These are phyloP conservation scores for Crassisporium funariophilum DNA, from an alignment of 768 basidiomycete species.

Conservation along the genomic window DNA sequence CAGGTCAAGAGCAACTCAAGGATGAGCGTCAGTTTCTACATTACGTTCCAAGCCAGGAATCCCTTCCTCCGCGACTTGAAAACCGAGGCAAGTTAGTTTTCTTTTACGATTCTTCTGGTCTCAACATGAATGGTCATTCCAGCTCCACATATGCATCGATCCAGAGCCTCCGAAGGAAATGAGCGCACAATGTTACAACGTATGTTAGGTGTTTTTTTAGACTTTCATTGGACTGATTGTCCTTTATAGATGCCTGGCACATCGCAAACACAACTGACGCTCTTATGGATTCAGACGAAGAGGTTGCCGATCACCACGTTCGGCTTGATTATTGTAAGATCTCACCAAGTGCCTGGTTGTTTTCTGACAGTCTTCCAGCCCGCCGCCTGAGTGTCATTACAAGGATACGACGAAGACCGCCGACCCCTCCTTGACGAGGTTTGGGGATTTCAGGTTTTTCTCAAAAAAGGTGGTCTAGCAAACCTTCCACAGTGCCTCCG, in stretches of 20 bases:
- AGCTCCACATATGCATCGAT: constrained; percentile 9
- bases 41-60: constrained; percentile 46
- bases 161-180: constrained; percentile 11
- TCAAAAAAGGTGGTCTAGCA: no score
- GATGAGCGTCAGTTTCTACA: constrained; percentile 51
- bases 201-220: constrained; percentile 23
- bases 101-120: neutral
- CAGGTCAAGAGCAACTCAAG: constrained; percentile 41
- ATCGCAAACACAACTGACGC: constrained; percentile 63
- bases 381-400: constrained; percentile 55
- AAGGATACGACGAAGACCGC: constrained; percentile 51
- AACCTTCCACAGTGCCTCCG: no score
- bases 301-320: constrained; percentile 61
- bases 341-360: neutral
- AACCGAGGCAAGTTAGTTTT: constrained; percentile 20
- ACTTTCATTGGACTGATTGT: constrained; percentile 8
- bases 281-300: constrained; percentile 73
- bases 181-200: constrained; percentile 52
- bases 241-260: constrained; percentile 70
- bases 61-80: constrained; percentile 25
- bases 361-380: constrained; percentile 31
- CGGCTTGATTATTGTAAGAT: constrained; percentile 66
- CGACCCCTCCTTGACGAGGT: constrained; percentile 44
- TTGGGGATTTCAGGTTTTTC: no score
- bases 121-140: neutral